These are phyloP conservation scores for Hanseniaspora guilliermondii DNA, from an alignment of 805 yeast species.

Conservation along the genomic window DNA sequence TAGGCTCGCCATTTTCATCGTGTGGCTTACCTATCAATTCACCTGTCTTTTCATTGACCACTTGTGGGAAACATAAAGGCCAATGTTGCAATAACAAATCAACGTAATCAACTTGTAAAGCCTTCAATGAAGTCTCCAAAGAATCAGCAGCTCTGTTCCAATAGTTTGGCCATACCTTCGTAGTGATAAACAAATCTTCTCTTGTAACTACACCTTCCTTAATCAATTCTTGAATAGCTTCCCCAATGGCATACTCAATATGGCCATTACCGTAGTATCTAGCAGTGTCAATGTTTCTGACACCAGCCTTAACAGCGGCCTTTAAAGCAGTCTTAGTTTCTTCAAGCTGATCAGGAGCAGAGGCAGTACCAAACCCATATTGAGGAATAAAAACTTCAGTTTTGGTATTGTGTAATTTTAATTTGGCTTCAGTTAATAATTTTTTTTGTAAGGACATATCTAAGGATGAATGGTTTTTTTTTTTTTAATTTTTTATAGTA, in stretches of 20 bases:
- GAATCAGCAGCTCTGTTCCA: constrained; percentile 42
- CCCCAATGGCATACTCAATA: constrained; percentile 27
- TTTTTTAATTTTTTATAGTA: background rate
- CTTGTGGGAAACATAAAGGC: constrained; percentile 10
- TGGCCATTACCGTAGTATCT: constrained; percentile 14
- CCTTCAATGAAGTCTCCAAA: constrained; percentile 43
- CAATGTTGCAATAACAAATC: constrained; percentile 61
- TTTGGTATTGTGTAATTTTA: background rate
- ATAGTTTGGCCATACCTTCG: constrained; percentile 55
- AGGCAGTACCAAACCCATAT: constrained; percentile 57
- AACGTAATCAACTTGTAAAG: constrained; percentile 57
- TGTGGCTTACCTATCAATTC: constrained; percentile 19
- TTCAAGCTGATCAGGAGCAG: constrained; percentile 36
- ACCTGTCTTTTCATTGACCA: constrained; percentile 7
- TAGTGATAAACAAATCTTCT: constrained; percentile 54
- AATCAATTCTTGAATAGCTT: constrained; percentile 38
- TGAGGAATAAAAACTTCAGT: constrained; percentile 38
- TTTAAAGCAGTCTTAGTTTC: constrained; percentile 41
- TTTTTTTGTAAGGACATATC: constrained; percentile 1
- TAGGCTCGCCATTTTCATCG: constrained; percentile 27
- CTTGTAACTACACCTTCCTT: constrained; percentile 33
- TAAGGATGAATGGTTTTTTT: background rate
- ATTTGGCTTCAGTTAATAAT: background rate
- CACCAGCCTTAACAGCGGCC: constrained; percentile 49
- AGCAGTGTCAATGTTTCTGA: constrained; percentile 17